A percentile compares a stretch with the other conserved stretches of the same genome.
Conservation (phyloP, 352 stramenopile genomes). For the Aphanomyces stellatus region DNA sequence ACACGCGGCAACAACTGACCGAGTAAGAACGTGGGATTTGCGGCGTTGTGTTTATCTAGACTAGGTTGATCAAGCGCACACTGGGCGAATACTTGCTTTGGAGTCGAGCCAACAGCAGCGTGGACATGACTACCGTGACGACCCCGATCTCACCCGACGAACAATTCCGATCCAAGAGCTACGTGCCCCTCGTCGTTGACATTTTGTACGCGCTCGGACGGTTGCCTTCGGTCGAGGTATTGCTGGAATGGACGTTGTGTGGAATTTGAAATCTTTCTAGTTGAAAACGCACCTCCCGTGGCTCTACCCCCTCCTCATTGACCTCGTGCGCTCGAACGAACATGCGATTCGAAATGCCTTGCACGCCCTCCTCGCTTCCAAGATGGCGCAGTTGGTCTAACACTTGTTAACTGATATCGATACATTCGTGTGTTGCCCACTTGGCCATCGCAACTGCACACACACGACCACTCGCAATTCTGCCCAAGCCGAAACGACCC, state of each 20-base stretch:
- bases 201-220: conserved; percentile 24
- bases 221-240: neutral
- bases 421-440: no score
- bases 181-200: conserved; percentile 43
- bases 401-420: no score
- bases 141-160: conserved; percentile 9
- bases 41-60: neutral
- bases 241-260: neutral
- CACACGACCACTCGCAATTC: no score
- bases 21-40: conserved; percentile 1
- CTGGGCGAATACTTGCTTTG: conserved; percentile 66
- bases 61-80: conserved; percentile 46
- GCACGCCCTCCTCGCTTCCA: neutral
- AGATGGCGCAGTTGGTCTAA: neutral
- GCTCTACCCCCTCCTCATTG: conserved; percentile 70
- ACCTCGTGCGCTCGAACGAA: conserved; percentile 58
- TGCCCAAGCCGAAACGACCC: no score
- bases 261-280: conserved; percentile 23
- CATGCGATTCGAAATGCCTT: conserved; percentile 53
- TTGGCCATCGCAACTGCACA: no score
- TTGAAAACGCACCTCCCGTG: conserved; percentile 58
- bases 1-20: conserved; percentile 56
- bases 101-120: conserved; percentile 24
- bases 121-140: neutral
- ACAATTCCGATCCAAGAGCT: conserved; percentile 24